Conservation (phyloP, 805 yeast genomes). For the Starmerella riodocensis region DNA sequence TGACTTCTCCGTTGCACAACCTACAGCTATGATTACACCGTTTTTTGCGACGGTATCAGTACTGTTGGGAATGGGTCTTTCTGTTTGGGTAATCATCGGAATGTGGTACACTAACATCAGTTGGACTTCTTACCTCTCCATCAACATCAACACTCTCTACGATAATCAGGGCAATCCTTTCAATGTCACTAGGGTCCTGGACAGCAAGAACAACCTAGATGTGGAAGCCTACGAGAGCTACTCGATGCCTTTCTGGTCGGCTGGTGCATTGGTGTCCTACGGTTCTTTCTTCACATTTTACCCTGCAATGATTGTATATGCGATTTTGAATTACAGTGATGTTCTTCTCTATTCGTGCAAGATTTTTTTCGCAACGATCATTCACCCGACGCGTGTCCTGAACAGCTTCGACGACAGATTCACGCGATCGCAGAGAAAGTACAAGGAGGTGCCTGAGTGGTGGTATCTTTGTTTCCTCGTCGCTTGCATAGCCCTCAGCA, state of each 20-base stretch:
- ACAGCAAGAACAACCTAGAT: constrained; percentile 37
- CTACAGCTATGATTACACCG: constrained; percentile 32
- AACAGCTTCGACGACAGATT: constrained; percentile 38
- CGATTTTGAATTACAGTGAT: constrained; percentile 31
- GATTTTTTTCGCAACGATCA: constrained; percentile 5
- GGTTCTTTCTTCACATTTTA: constrained; percentile 45
- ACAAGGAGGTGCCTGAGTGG: constrained; percentile 62
- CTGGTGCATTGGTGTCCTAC: constrained; percentile 45
- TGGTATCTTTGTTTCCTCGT: constrained; percentile 35
- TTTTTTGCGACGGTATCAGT: constrained; percentile 29
- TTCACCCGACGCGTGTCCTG: constrained; percentile 23
- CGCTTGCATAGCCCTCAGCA: constrained; percentile 34
- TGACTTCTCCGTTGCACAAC: constrained; percentile 33
- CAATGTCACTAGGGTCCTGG: constrained; percentile 33
- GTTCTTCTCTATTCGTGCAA: constrained; percentile 6
- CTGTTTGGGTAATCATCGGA: constrained; percentile 20
- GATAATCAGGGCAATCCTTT: constrained; percentile 35
- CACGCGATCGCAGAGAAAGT: constrained; percentile 42
- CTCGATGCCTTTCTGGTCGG: constrained; percentile 54
- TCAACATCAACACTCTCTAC: constrained; percentile 33
- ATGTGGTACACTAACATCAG: constrained; percentile 34
- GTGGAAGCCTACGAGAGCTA: constrained; percentile 35
- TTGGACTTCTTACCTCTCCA: constrained; percentile 42
- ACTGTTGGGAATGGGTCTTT: constrained; percentile 27
- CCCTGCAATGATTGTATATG: constrained; percentile 42